phyloP scores from a whole-genome alignment of 306 rosid species.

The Cercis canadensis region DNA sequence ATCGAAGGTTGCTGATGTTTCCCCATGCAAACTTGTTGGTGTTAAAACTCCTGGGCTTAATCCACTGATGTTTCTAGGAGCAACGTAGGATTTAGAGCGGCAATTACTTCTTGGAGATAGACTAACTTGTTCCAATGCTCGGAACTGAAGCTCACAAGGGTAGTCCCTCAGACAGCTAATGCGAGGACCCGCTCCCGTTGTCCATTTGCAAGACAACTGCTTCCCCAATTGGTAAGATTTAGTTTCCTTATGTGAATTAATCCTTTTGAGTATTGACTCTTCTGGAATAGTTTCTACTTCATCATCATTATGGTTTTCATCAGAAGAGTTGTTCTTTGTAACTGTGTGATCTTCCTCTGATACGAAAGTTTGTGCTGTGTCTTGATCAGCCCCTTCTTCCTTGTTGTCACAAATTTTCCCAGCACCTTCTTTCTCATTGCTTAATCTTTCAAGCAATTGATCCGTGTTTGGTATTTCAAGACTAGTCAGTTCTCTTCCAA shows the following conservation, averaged over 20 bases:
- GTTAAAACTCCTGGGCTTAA: conserved; percentile 46
- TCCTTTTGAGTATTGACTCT: conserved; percentile 76
- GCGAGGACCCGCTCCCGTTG: conserved; percentile 97
- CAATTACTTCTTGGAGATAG: conserved; percentile 75
- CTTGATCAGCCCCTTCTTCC: conserved; percentile 17
- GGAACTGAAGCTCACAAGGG: conserved; percentile 82
- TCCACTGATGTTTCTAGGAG: conserved; percentile 43
- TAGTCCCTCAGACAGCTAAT: conserved; percentile 92
- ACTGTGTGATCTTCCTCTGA: conserved; percentile 38
- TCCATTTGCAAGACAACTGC: conserved; percentile 95
- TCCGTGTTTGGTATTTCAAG: conserved; percentile 65
- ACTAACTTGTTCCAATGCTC: conserved; percentile 84
- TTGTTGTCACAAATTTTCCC: conserved; percentile 6
- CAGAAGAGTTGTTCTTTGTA: conserved; percentile 36
- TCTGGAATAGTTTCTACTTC: conserved; percentile 61
- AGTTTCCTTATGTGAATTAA: conserved; percentile 77
- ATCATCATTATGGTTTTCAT: conserved; percentile 46
- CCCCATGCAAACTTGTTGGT: conserved; percentile 33
- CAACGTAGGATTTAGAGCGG: conserved; percentile 41
- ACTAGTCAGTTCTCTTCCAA: conserved; percentile 49
- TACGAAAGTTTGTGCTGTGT: conserved; percentile 29
- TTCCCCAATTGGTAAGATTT: conserved; percentile 87
- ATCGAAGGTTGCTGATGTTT: conserved; percentile 26
- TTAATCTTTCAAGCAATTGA: conserved; percentile 40
- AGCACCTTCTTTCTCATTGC: conserved; percentile 39